phyloP scores from a whole-genome alignment of 2,329 filamentous ascomycete species.

The Apiospora aurea region DNA sequence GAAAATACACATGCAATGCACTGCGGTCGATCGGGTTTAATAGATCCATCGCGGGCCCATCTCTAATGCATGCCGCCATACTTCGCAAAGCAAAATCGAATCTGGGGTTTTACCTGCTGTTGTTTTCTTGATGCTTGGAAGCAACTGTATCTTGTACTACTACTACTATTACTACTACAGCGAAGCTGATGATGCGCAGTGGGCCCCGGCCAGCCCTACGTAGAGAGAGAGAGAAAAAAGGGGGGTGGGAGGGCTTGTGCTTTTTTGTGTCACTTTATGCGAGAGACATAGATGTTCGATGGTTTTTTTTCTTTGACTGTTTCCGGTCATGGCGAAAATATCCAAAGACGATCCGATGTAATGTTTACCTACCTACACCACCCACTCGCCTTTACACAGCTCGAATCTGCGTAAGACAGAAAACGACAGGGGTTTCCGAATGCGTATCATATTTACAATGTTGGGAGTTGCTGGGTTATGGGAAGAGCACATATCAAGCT shows the following conservation, averaged over 20 bases:
- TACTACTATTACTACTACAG: neutral
- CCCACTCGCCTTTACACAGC: neutral
- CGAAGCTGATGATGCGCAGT: neutral
- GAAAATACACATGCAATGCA: neutral
- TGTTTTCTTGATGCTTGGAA: conserved; percentile 2
- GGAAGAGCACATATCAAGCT: neutral
- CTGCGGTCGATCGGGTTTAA: neutral
- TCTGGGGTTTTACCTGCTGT: neutral
- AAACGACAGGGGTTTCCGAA: neutral
- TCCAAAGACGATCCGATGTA: conserved; percentile 13
- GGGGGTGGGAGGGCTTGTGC: neutral
- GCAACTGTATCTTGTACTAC: conserved; percentile 3
- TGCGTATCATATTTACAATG: neutral
- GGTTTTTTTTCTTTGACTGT: neutral
- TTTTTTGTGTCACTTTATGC: neutral
- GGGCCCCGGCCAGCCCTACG: neutral
- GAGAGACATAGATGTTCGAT: conserved; percentile 11
- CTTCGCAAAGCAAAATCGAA: conserved; percentile 2
- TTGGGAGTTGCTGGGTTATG: neutral
- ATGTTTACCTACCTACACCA: conserved; percentile 4
- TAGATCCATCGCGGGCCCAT: conserved; percentile 3
- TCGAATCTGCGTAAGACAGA: neutral
- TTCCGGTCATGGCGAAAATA: conserved; percentile 2
- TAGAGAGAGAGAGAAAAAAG: neutral
- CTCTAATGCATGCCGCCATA: neutral